A percentile compares a stretch with the other conserved stretches of the same genome.
Evolutionary conservation across 1,284 basidiomycete genomes (phyloP).

Genomic region (Ustilago vetiveriae): DNA sequence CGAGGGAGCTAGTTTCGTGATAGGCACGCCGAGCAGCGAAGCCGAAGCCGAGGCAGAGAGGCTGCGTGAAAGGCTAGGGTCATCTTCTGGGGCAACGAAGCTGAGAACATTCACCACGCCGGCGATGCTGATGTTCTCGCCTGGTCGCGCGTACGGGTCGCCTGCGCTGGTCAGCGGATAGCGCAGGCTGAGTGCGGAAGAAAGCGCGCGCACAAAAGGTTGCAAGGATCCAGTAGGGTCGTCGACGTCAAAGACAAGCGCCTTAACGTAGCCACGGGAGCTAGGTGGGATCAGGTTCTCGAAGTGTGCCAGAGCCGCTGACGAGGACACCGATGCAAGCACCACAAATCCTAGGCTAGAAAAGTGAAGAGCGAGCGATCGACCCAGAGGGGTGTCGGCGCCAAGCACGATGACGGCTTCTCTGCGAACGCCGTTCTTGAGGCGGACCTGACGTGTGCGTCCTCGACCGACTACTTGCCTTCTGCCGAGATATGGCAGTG

Average conservation of each 20-base stretch:
- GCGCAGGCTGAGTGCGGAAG: constrained; percentile 54
- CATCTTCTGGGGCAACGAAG: constrained; percentile 48
- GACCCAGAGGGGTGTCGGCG: constrained; percentile 64
- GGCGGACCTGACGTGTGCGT: constrained; percentile 29
- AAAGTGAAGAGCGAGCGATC: constrained; percentile 53
- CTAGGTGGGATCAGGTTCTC: constrained; percentile 56
- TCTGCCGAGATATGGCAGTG: constrained; percentile 40
- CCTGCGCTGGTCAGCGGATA: constrained; percentile 63
- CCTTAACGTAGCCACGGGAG: constrained; percentile 62
- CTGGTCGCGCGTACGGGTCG: constrained; percentile 64
- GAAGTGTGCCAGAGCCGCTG: constrained; percentile 47
- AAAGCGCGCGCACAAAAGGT: constrained; percentile 52
- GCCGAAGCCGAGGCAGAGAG: constrained; percentile 27
- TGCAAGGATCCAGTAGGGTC: constrained; percentile 43
- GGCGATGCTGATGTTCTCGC: constrained; percentile 54
- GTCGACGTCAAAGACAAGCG: constrained; percentile 44
- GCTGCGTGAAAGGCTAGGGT: constrained; percentile 17
- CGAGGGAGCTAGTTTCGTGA: constrained; percentile 34
- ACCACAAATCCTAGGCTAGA: constrained; percentile 60
- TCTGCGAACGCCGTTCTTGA: constrained; percentile 49
- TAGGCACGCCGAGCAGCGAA: constrained; percentile 23
- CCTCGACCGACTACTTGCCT: constrained; percentile 25
- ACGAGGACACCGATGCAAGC: constrained; percentile 55
- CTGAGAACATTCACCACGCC: constrained; percentile 62
- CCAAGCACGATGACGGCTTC: constrained; percentile 63